phyloP scores from a whole-genome alignment of 2,329 filamentous ascomycete genomes.

The Pyrenochaeta sp. region DNA sequence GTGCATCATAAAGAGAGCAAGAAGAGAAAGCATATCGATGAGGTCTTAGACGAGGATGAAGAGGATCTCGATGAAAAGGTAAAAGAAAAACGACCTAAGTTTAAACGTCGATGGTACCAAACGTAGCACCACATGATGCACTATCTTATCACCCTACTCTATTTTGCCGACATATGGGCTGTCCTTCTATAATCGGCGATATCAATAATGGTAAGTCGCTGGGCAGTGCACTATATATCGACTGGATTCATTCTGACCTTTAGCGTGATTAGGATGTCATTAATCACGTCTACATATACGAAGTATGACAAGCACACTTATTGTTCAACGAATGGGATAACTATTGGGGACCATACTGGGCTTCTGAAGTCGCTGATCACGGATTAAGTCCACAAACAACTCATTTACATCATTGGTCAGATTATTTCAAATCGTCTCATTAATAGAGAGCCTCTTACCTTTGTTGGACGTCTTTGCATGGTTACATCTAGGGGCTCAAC shows the following conservation, averaged over 20 bases:
- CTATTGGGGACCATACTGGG: no score
- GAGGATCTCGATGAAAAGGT: background rate
- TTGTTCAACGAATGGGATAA: no score
- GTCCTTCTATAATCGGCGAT: no score
- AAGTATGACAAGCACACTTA: no score
- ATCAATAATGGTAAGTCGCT: no score
- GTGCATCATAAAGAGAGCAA: constrained; percentile 25
- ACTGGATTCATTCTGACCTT: no score
- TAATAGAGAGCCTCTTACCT: background rate
- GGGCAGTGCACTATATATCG: no score
- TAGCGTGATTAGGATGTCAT: no score
- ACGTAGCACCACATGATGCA: background rate
- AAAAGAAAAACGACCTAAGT: background rate
- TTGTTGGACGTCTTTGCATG: no score
- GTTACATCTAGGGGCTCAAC: no score
- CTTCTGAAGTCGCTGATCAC: background rate
- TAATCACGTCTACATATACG: no score
- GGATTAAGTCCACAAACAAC: background rate
- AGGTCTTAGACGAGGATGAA: background rate
- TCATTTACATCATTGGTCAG: background rate
- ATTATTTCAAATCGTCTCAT: background rate
- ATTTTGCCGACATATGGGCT: no score
- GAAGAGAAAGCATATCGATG: constrained; percentile 8
- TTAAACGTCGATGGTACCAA: background rate
- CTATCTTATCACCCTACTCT: background rate